Conservation (phyloP, 805 yeast species). For the Vanderwaltozyma polyspora region DNA sequence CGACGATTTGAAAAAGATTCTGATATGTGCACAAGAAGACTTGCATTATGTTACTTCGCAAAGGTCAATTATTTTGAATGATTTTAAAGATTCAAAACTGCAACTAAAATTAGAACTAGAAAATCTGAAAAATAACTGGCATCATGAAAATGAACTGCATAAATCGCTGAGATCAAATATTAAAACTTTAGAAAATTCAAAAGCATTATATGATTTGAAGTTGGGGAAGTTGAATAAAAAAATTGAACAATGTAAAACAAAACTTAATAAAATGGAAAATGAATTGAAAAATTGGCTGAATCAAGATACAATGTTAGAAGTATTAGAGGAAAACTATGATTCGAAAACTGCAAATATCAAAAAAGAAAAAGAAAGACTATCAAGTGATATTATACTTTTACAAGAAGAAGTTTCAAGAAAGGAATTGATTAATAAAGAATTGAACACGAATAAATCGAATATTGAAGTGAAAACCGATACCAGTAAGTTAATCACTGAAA, state of each 20-base stretch:
- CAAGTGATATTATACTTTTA: slow-evolving; percentile 5
- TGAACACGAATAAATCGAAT: slow-evolving; percentile 6
- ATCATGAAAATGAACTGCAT: slow-evolving; percentile 23
- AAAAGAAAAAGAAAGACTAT: slow-evolving; percentile 5
- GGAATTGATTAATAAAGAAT: slow-evolving; percentile 15
- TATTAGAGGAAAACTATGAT: slow-evolving; percentile 9
- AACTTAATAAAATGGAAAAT: slow-evolving; percentile 19
- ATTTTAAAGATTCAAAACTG: slow-evolving; percentile 22
- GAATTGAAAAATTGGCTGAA: slow-evolving; percentile 21
- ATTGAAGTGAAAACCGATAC: not conserved
- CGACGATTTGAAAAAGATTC: slow-evolving; percentile 23
- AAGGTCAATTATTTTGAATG: slow-evolving; percentile 16
- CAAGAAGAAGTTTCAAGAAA: slow-evolving; percentile 12
- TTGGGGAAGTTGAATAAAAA: slow-evolving; percentile 21
- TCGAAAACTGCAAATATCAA: slow-evolving; percentile 5
- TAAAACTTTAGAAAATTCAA: slow-evolving; percentile 25
- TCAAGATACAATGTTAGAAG: slow-evolving; percentile 2
- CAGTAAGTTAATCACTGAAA: slow-evolving; percentile 11
- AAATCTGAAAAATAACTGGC: slow-evolving; percentile 23
- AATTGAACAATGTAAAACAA: slow-evolving; percentile 15
- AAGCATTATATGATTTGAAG: slow-evolving; percentile 23
- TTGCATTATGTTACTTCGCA: slow-evolving; percentile 25
- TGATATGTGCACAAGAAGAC: slow-evolving; percentile 26
- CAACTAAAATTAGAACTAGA: slow-evolving; percentile 21
- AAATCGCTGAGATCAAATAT: slow-evolving; percentile 26